A percentile compares a stretch with the other conserved stretches of the same genome.
phyloP scores from a whole-genome alignment of 2,329 filamentous ascomycete species.

The Seiridium unicorne region DNA sequence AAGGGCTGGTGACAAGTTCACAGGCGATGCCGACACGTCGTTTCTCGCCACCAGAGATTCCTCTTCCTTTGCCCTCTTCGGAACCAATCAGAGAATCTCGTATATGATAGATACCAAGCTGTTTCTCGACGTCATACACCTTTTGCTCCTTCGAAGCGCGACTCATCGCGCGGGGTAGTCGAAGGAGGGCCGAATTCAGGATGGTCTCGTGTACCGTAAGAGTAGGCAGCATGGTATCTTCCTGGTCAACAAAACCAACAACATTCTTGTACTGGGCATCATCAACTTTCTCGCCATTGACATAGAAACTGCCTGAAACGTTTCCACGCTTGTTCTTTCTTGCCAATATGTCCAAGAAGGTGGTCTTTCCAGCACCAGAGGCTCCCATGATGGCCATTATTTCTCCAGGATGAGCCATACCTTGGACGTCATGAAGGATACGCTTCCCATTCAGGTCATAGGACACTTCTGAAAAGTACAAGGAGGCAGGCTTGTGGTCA shows the following conservation, averaged over 20 bases:
- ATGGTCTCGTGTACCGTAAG: conserved; percentile 98
- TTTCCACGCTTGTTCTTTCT: conserved; percentile 93
- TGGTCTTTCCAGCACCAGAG: conserved; percentile 95
- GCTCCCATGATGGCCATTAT: conserved; percentile 97
- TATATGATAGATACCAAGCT: conserved; percentile 92
- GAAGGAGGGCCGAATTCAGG: conserved; percentile 84
- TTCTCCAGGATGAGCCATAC: conserved; percentile 91
- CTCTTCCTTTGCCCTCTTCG: conserved; percentile 89
- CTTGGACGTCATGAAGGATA: conserved; percentile 77
- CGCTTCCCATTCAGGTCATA: conserved; percentile 86
- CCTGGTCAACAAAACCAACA: conserved; percentile 96
- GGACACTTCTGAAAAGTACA: conserved; percentile 85
- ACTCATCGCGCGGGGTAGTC: conserved; percentile 91
- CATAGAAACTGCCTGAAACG: conserved; percentile 77
- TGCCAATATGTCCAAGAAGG: conserved; percentile 92
- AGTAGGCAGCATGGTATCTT: conserved; percentile 94
- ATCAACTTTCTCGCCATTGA: conserved; percentile 87
- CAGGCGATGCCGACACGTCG: conserved; percentile 95
- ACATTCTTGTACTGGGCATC: conserved; percentile 87
- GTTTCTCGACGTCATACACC: conserved; percentile 90
- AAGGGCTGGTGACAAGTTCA: conserved; percentile 94
- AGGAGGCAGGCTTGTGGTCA: conserved; percentile 85
- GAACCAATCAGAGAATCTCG: conserved; percentile 94
- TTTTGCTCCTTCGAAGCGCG: conserved; percentile 83
- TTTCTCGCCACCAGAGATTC: conserved; percentile 97